Percentiles rank a stretch among this genome's conserved stretches.
phyloP scores from a whole-genome alignment of 1,139 yeast species.

The Torulaspora pretoriensis region DNA sequence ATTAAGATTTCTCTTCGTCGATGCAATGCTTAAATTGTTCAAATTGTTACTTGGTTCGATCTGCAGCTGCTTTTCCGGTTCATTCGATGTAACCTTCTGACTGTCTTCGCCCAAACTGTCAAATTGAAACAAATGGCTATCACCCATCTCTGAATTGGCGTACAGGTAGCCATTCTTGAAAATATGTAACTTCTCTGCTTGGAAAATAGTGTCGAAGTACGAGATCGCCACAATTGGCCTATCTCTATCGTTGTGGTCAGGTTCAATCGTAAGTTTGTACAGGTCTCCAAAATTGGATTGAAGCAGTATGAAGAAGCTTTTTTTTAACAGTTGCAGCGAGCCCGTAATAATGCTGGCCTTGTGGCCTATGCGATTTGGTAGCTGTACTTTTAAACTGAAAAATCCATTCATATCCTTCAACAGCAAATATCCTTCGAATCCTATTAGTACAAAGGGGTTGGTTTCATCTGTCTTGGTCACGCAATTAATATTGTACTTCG shows the following conservation, averaged over 20 bases:
- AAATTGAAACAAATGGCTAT: conserved; percentile 68
- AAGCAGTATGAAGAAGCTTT: conserved; percentile 61
- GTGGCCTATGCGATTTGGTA: conserved; percentile 45
- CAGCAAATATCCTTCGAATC: conserved; percentile 45
- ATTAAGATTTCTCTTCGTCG: conserved; percentile 48
- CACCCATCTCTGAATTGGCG: conserved; percentile 59
- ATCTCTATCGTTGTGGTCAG: conserved; percentile 39
- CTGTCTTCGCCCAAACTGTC: conserved; percentile 65
- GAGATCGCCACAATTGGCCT: conserved; percentile 43
- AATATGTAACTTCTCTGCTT: conserved; percentile 52
- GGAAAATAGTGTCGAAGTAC: conserved; percentile 75
- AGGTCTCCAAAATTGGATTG: conserved; percentile 75
- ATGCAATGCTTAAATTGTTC: conserved; percentile 58
- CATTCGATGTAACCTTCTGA: conserved; percentile 36
- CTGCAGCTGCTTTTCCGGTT: conserved; percentile 30
- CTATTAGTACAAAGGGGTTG: conserved; percentile 53
- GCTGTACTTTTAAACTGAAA: conserved; percentile 41
- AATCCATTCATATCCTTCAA: conserved; percentile 42
- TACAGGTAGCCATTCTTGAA: conserved; percentile 73
- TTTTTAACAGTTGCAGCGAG: conserved; percentile 59
- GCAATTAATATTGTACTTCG: conserved; percentile 22
- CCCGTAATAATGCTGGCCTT: conserved; percentile 44
- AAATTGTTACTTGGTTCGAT: conserved; percentile 40
- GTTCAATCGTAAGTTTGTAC: conserved; percentile 59
- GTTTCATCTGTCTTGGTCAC: conserved; percentile 38